Conservation (phyloP, 495 filamentous ascomycete species). For the Glutinoglossum americanum region DNA sequence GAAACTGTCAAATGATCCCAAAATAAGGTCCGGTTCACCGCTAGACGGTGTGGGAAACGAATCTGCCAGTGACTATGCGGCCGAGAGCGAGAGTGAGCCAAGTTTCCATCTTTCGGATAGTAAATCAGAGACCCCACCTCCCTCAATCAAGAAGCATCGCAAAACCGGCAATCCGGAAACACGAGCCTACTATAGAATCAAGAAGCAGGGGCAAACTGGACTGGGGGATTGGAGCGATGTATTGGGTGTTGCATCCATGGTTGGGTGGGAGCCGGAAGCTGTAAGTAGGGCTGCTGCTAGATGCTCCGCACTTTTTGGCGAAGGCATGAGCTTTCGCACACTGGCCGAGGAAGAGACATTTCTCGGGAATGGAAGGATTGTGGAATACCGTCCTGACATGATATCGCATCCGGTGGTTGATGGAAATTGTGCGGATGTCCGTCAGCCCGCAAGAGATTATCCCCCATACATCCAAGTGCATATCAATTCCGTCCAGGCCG, state of each 20-base stretch:
- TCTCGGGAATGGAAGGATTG: neutral
- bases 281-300: constrained; percentile 43
- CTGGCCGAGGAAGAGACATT: constrained; percentile 4
- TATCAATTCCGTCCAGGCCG: neutral
- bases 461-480: neutral
- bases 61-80: neutral
- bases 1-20: neutral
- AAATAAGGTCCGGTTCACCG: neutral
- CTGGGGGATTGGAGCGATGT: constrained; percentile 67
- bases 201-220: constrained; percentile 15
- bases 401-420: neutral
- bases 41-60: neutral
- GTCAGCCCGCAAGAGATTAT: neutral
- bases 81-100: neutral
- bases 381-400: neutral
- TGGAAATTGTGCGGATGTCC: neutral
- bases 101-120: neutral
- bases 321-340: constrained; percentile 38
- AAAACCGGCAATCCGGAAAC: neutral
- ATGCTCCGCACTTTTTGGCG: constrained; percentile 47
- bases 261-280: constrained; percentile 36
- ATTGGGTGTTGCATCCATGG: constrained; percentile 48
- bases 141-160: neutral
- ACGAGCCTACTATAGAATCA: neutral
- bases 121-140: neutral